phyloP scores from a whole-genome alignment of 192 early-diverging fungal species.

The Radiomyces spectabilis region DNA sequence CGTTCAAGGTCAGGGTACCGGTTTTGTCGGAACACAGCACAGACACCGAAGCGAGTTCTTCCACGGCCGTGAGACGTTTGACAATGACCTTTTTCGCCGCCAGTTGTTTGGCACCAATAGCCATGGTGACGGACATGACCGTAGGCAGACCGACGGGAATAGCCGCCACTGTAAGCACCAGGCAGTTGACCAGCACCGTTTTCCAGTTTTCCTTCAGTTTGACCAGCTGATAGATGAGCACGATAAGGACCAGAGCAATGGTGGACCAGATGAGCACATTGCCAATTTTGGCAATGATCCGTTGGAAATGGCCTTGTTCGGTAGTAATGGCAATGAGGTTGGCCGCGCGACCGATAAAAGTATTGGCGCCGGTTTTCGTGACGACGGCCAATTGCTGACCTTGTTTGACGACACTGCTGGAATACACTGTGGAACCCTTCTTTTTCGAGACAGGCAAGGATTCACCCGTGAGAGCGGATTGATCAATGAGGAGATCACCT shows the following conservation, averaged over 20 bases:
- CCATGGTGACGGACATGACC: slow-evolving; percentile 92
- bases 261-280: slow-evolving; percentile 86
- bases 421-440: slow-evolving; percentile 76
- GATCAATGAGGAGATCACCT: slow-evolving; percentile 74
- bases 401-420: slow-evolving; percentile 86
- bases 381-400: slow-evolving; percentile 87
- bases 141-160: slow-evolving; percentile 92
- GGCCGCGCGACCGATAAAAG: slow-evolving; percentile 86
- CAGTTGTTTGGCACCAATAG: slow-evolving; percentile 79
- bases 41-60: slow-evolving; percentile 87
- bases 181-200: slow-evolving; percentile 54
- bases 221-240: slow-evolving; percentile 60
- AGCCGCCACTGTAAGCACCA: slow-evolving; percentile 84
- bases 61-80: slow-evolving; percentile 90
- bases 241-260: slow-evolving; percentile 59
- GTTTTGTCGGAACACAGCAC: slow-evolving; percentile 83
- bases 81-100: slow-evolving; percentile 89
- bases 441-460: slow-evolving; percentile 79
- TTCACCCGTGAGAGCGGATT: slow-evolving; percentile 88
- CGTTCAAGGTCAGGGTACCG: slow-evolving; percentile 85
- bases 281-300: slow-evolving; percentile 86
- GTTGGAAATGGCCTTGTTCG: slow-evolving; percentile 93
- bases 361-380: slow-evolving; percentile 81
- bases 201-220: slow-evolving; percentile 31
- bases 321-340: slow-evolving; percentile 76